Percentiles rank a stretch among this genome's conserved stretches.
These are phyloP conservation scores for Colletotrichum scovillei DNA, from an alignment of 2,329 filamentous ascomycete species.

Conservation along the genomic window DNA sequence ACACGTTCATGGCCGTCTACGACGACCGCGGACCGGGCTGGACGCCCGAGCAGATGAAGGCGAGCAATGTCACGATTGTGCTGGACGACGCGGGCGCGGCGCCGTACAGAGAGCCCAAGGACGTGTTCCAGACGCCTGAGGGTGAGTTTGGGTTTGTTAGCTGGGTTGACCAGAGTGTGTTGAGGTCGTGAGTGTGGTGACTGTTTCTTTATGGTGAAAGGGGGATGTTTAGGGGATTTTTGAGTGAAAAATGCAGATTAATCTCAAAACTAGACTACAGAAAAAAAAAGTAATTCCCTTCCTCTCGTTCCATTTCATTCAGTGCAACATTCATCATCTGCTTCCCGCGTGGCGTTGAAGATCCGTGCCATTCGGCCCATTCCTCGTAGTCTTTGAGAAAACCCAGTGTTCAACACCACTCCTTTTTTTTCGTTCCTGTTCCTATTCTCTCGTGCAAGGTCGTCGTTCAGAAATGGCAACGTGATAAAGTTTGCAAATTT, in stretches of 20 bases:
- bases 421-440: neutral
- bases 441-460: neutral
- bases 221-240: too few relatives aligned
- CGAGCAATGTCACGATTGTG: conserved; percentile 55
- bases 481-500: neutral
- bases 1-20: conserved; percentile 69
- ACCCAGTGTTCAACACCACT: neutral
- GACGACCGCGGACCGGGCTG: conserved; percentile 63
- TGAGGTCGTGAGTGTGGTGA: conserved; percentile 8
- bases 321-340: neutral
- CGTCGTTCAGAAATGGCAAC: neutral
- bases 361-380: neutral
- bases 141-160: conserved; percentile 24
- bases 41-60: conserved; percentile 57
- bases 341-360: neutral
- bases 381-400: neutral
- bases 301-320: neutral
- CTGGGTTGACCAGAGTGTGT: conserved; percentile 35
- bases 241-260: neutral
- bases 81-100: conserved; percentile 49
- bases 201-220: neutral
- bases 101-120: conserved; percentile 39
- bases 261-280: neutral
- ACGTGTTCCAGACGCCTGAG: conserved; percentile 30
- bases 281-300: neutral